A percentile compares a stretch with the other conserved stretches of the same genome.
Evolutionary conservation across 2,329 filamentous ascomycete species (phyloP).

Genomic region (Penicillium psychrosexuale): DNA sequence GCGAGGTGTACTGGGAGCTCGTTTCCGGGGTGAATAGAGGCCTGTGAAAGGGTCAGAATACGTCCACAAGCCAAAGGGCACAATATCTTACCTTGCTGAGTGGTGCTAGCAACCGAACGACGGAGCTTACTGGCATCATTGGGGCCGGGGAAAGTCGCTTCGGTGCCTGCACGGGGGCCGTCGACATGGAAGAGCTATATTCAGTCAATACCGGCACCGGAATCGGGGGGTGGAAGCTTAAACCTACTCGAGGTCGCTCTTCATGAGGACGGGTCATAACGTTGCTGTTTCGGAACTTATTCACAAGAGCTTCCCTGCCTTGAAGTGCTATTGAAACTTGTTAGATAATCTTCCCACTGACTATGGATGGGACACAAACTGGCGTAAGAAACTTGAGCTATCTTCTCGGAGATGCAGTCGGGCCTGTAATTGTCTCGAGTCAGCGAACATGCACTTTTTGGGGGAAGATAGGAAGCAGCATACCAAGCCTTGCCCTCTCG

Average conservation of each 20-base stretch:
- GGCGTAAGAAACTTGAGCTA: constrained; percentile 91
- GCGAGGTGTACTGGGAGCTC: not conserved
- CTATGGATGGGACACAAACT: constrained; percentile 55
- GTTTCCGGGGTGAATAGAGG: not conserved
- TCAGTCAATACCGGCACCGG: constrained; percentile 23
- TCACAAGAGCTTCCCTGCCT: constrained; percentile 82
- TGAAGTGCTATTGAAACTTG: constrained; percentile 66
- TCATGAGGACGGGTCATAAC: constrained; percentile 84
- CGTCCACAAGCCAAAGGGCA: not conserved
- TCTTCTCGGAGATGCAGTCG: constrained; percentile 66
- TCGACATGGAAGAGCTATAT: constrained; percentile 54
- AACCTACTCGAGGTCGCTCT: constrained; percentile 75
- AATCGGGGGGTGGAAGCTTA: too few species aligned
- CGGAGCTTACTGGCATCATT: constrained; percentile 6
- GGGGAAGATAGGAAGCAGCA: constrained; percentile 4
- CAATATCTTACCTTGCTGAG: constrained; percentile 2
- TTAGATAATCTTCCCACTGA: constrained; percentile 24
- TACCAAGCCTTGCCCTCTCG: constrained; percentile 70
- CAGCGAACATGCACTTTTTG: constrained; percentile 30
- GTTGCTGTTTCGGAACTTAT: constrained; percentile 95
- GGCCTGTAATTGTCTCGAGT: constrained; percentile 51
- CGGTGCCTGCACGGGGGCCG: constrained; percentile 4
- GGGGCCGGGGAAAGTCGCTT: constrained; percentile 2
- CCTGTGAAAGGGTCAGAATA: not conserved
- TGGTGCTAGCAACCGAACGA: constrained; percentile 2